phyloP scores from a whole-genome alignment of 2,329 filamentous ascomycete species.

The Trichoderma koningii region DNA sequence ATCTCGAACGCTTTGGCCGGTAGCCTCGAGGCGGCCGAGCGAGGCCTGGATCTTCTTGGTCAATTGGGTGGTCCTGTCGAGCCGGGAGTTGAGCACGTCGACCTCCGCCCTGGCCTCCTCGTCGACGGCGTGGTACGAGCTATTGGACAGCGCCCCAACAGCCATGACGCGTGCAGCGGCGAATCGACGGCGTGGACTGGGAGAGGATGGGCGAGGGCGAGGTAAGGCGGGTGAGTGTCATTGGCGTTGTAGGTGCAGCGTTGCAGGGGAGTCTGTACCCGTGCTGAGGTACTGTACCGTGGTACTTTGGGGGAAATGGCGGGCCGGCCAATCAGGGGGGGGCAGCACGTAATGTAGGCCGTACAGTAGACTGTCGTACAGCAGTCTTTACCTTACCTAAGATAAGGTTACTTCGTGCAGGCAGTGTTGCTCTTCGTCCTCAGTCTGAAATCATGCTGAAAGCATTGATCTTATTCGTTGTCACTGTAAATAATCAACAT shows the following conservation, averaged over 20 bases:
- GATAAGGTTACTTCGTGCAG: no score
- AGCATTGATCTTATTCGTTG: no score
- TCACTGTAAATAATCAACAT: no score
- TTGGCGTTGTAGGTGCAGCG: constrained; percentile 2
- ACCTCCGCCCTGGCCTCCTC: constrained; percentile 71
- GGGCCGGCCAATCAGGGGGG: no score
- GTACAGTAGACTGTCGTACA: no score
- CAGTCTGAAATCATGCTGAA: no score
- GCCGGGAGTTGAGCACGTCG: constrained; percentile 68
- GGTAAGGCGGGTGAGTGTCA: constrained; percentile 8
- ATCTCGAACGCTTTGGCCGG: constrained; percentile 86
- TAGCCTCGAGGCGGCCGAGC: constrained; percentile 78
- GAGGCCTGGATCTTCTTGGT: constrained; percentile 96
- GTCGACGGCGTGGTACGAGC: constrained; percentile 55
- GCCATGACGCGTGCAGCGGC: constrained; percentile 46
- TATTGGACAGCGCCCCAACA: constrained; percentile 46
- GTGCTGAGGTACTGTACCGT: no score
- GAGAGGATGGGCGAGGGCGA: neutral
- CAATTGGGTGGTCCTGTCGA: constrained; percentile 89
- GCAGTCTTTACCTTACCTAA: no score
- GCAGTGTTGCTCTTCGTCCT: no score
- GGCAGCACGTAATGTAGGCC: no score
- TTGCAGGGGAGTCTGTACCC: no score
- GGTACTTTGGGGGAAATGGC: no score
- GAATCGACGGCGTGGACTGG: neutral